Evolutionary conservation across 1,139 yeast genomes (phyloP).

Genomic region (Meyerozyma smithsonii): DNA sequence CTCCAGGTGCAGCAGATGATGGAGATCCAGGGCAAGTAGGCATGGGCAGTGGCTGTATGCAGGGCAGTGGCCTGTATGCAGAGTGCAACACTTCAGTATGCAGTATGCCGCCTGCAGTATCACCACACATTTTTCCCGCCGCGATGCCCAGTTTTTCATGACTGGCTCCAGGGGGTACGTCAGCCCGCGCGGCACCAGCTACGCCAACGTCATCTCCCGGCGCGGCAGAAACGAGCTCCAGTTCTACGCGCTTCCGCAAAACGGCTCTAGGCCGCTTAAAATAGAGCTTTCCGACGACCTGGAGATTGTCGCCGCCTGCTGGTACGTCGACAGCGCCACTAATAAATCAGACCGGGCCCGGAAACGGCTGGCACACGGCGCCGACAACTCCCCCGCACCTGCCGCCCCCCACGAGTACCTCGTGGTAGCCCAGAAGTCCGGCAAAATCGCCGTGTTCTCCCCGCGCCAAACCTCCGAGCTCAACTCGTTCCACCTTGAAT

Average conservation of each 20-base stretch:
- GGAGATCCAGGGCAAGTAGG: slow-evolving; percentile 45
- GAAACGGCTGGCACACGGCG: neutral
- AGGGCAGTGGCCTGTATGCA: neutral
- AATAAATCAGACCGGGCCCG: neutral
- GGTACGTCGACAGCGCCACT: neutral
- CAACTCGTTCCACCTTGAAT: slow-evolving; percentile 1
- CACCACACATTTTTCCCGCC: neutral
- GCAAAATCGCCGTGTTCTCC: neutral
- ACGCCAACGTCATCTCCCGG: slow-evolving; percentile 29
- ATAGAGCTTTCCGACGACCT: slow-evolving; percentile 8
- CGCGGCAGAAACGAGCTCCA: slow-evolving; percentile 34
- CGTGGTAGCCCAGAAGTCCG: neutral
- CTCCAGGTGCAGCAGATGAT: slow-evolving; percentile 85
- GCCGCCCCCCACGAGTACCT: neutral
- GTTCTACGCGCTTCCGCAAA: slow-evolving; percentile 16
- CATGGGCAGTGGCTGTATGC: neutral
- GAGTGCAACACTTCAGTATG: no score
- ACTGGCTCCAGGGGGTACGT: slow-evolving; percentile 8
- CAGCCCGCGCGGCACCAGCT: slow-evolving; percentile 19
- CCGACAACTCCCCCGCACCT: neutral
- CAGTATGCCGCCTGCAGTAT: no score
- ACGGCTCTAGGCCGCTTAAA: slow-evolving; percentile 9
- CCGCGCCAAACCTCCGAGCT: neutral
- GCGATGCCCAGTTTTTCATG: neutral
- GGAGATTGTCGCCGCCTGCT: neutral